These are phyloP conservation scores for Salix koriyanagi DNA, from an alignment of 345 rosid genomes.

Conservation along the genomic window DNA sequence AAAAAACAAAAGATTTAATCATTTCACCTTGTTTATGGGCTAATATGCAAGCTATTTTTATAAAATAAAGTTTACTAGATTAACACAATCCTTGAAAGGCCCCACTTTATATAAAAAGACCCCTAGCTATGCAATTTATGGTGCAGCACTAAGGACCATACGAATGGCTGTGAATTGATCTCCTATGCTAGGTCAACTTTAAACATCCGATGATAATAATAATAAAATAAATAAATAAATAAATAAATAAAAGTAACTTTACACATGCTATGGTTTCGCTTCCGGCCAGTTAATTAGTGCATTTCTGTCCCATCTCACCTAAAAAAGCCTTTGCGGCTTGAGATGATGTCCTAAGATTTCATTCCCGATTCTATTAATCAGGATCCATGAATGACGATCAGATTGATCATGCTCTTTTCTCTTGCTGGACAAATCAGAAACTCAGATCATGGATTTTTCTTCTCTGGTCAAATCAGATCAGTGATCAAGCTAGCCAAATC, in stretches of 20 bases:
- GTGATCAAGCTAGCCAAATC: neutral
- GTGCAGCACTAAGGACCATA: conserved; percentile 16
- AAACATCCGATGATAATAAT: too few species aligned
- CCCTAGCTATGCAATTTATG: neutral
- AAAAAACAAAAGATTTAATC: neutral
- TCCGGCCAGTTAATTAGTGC: neutral
- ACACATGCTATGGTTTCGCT: neutral
- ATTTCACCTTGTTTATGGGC: neutral
- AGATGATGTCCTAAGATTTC: neutral
- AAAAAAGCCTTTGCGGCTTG: neutral
- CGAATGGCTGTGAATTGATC: conserved; percentile 15
- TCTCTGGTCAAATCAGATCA: too few species aligned
- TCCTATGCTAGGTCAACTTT: conserved; percentile 7
- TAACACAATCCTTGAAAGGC: conserved; percentile 20
- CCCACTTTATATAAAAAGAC: conserved; percentile 3
- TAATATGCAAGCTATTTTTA: too few species aligned
- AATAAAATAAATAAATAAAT: too few species aligned
- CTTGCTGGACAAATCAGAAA: too few species aligned
- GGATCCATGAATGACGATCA: too few species aligned
- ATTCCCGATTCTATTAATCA: neutral
- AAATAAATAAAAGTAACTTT: too few species aligned
- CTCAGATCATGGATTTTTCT: too few species aligned
- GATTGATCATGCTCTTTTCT: too few species aligned
- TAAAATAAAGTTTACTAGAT: neutral
- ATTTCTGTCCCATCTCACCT: neutral